Percentiles rank a stretch among this genome's conserved stretches.
phyloP scores from a whole-genome alignment of 139 green algal genomes.

The Closterium sp. region DNA sequence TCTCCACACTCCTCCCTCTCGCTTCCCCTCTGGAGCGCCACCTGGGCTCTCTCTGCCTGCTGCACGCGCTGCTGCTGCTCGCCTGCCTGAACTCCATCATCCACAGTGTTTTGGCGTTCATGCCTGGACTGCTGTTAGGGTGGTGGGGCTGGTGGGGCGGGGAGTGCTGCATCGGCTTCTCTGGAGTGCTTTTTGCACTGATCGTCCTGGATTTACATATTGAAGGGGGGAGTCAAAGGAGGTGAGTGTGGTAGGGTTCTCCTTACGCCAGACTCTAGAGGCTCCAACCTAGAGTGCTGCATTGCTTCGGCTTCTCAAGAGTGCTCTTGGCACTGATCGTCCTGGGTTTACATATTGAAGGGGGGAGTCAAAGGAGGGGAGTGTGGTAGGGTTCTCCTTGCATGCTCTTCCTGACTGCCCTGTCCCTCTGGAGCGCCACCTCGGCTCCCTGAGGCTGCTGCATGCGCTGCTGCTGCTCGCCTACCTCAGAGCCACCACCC shows the following conservation, averaged over 20 bases:
- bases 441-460: slow-evolving; percentile 57
- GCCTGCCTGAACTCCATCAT: neutral
- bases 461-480: slow-evolving; percentile 57
- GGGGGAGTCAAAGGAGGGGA: neutral
- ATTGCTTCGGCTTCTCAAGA: slow-evolving; percentile 71
- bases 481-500: neutral
- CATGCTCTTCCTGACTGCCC: neutral
- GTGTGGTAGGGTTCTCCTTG: no score
- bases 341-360: slow-evolving; percentile 52
- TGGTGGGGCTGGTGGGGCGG: neutral
- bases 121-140: neutral
- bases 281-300: slow-evolving; percentile 52
- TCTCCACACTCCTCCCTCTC: slow-evolving; percentile 72
- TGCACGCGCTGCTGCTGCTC: slow-evolving; percentile 56
- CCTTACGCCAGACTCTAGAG: no score
- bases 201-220: slow-evolving; percentile 65
- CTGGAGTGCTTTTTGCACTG: slow-evolving; percentile 72
- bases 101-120: neutral
- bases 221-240: neutral
- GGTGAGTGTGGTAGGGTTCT: neutral
- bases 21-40: slow-evolving; percentile 54
- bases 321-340: slow-evolving; percentile 75
- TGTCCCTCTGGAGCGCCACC: slow-evolving; percentile 52
- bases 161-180: slow-evolving; percentile 68
- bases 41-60: slow-evolving; percentile 57